These are phyloP conservation scores for Neltuma alba DNA, from an alignment of 306 rosid species.

Conservation along the genomic window DNA sequence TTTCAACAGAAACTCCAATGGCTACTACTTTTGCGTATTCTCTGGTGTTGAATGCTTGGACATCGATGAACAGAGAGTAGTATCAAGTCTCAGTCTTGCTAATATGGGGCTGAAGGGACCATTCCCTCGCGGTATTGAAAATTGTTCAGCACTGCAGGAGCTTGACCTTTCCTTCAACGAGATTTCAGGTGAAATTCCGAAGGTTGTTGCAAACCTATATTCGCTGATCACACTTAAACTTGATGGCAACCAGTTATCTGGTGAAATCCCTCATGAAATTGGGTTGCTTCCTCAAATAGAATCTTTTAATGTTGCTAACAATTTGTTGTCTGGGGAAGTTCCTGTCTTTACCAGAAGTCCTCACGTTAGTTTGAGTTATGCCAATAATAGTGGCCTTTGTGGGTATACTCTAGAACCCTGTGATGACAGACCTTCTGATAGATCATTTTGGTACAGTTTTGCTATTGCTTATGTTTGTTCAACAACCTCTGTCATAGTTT, in stretches of 20 bases:
- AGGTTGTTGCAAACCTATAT: slow-evolving; percentile 16
- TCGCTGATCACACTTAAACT: slow-evolving; percentile 33
- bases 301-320: slow-evolving; percentile 26
- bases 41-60: slow-evolving; percentile 41
- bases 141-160: slow-evolving; percentile 16
- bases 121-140: slow-evolving; percentile 30
- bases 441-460: slow-evolving; percentile 34
- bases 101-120: slow-evolving; percentile 37
- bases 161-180: slow-evolving; percentile 34
- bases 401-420: slow-evolving; percentile 35
- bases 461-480: slow-evolving; percentile 34
- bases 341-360: slow-evolving; percentile 1
- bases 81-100: slow-evolving; percentile 8
- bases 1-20: slow-evolving; percentile 15
- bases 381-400: slow-evolving; percentile 41
- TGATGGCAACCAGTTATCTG: slow-evolving; percentile 35
- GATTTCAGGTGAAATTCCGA: slow-evolving; percentile 42
- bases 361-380: slow-evolving; percentile 23
- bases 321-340: slow-evolving; percentile 41
- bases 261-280: slow-evolving; percentile 42
- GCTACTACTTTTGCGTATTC: neutral
- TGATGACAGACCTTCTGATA: slow-evolving; percentile 1
- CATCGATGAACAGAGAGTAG: neutral
- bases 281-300: slow-evolving; percentile 17
- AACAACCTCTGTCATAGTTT: neutral